Evolutionary conservation across 2,329 filamentous ascomycete species (phyloP), one percentile per base, ranked within the genome.

Genomic region (Colletotrichum sp.): DNA sequence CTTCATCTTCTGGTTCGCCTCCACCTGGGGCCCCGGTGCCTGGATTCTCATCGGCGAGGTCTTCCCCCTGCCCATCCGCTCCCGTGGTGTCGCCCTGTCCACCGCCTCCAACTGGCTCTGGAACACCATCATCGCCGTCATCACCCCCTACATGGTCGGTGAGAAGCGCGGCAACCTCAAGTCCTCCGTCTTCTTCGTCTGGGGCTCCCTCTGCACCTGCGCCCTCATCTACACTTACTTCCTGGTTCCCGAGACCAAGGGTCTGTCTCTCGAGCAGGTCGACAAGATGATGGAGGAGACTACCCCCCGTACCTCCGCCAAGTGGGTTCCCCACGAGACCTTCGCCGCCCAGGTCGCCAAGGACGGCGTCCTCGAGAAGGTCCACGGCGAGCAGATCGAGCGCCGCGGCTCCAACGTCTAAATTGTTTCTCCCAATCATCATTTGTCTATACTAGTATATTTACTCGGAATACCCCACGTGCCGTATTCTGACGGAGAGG

Each of bases 1-100:
- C 88, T 97, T 96, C 90, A 96, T 98, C 89, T 96, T 95, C 90
- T 96, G 94, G 90, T 98, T 98, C 84, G 95, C 95, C 75, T 92
- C 91, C 74, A 98, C 95, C 78, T 98, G 95, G 95, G 95, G 95
- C 69, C 95, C 95, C 8, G 93, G 92, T 65, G 90, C 94, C 69
- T 96, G 94, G 94, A 91, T 94, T 69, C 90, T 97, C 79, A 96
- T 97, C 81, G 95, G 95, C 83, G 95, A 98, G 88, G 94, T 97
- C 85, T 98, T 94, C 91, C 95, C 95, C 73, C 91, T 98, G 69
- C 95, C 94, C 76, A 96, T 98, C 85, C 94, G 96, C 81, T 94
- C 96, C 55, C 94, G 95, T 79, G 96, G 96, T 87, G 95, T 98
- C 75, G 95, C 91, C 80, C 90, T 98, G 59, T 96, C 95, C 55